Conservation (phyloP, 768 basidiomycete species). For the Tulasnella sp. region DNA sequence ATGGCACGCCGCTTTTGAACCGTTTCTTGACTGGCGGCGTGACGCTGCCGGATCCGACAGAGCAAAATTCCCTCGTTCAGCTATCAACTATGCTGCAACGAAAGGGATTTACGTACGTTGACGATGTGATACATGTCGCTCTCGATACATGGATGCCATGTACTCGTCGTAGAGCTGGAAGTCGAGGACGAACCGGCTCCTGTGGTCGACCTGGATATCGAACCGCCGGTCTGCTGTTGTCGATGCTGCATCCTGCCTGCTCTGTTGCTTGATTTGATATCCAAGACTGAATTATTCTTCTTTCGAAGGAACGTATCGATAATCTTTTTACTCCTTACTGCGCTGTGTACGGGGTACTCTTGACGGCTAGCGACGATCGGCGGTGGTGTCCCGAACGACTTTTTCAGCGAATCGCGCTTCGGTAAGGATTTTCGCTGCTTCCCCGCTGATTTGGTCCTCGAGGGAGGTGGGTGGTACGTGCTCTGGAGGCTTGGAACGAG, state of each 20-base stretch:
- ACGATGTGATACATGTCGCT: neutral
- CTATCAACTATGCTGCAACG: neutral
- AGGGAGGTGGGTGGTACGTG: neutral
- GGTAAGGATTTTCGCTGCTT: neutral
- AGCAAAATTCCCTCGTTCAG: neutral
- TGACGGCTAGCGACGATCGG: neutral
- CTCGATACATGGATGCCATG: neutral
- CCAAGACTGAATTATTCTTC: neutral
- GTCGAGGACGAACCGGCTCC: neutral
- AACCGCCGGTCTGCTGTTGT: neutral
- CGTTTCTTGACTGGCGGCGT: neutral
- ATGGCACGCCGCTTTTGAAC: neutral
- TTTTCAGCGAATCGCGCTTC: neutral
- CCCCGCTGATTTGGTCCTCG: neutral
- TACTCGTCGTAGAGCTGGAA: neutral
- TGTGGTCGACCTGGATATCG: neutral
- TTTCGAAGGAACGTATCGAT: neutral
- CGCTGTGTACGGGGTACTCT: neutral
- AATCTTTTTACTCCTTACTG: neutral
- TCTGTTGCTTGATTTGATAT: neutral
- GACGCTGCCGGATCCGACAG: neutral
- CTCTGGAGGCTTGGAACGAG: neutral
- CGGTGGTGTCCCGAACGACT: neutral
- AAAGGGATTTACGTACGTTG: neutral
- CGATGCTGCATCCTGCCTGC: neutral